Evolutionary conservation across 1,139 yeast genomes (phyloP), one percentile per base, ranked within the genome.

Genomic region (Ogataea hybrid): DNA sequence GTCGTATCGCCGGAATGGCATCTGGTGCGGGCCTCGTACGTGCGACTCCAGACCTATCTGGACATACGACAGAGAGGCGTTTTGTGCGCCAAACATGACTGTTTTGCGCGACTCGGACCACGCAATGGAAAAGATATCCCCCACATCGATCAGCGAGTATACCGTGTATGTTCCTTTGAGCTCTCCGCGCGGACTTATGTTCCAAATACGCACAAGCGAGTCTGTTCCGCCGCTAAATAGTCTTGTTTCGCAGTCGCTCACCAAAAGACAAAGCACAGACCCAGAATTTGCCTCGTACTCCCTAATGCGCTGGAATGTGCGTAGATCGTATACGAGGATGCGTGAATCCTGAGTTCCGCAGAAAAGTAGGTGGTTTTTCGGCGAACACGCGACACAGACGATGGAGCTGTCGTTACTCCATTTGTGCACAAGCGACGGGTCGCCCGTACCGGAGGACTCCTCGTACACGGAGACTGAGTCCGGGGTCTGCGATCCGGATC

Each of bases 311-410:
- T 80, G 79, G 59, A 76, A 90, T 1, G 84, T 79, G n/a, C 64
- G 64, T 47, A 85, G 67, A 55, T 87, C 90, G 56, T 75, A 82
- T 1, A 87, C 81, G 31, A 87, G 64, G 37, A 92, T 84, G 53
- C 77, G 77, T n/a, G 95, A 86, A 55, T 84, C 86, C 55, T 90
- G 96, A 1, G 97, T 87, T n/a, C 97, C 98, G 45, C 96, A 94
- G 59, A 85, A 85, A 14, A 92, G 57, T 32, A 81, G 65, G 32
- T 75, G 70, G 44, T 74, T 73, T 23, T 63, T 62, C 0, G 85
- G 83, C 23, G 84, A 79, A 7, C 85, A 75, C 6, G 84, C 79
- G 21, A 87, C 78, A 37, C 95, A 83, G n/a, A 92, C 73, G 20
- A 90, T 83, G 1, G 95, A 82, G 52, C 78, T 81, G 3, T 75